Evolutionary conservation across 495 filamentous ascomycete genomes (phyloP), one percentile per base, ranked within the genome.

Genomic region (Podospora conica): DNA sequence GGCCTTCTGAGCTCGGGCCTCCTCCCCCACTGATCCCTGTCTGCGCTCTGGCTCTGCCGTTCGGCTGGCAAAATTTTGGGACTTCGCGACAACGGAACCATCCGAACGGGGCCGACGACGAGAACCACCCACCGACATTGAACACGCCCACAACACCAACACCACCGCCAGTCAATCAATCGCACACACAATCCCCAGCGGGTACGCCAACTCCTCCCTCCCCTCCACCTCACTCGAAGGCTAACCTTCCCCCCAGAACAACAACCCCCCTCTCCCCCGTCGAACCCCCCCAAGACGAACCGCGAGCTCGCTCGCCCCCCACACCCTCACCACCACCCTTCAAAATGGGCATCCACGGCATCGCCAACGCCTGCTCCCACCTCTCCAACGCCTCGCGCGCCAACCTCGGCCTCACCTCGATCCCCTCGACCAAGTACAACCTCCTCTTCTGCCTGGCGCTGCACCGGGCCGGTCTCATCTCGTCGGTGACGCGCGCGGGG

Each of bases 331-430:
- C 40, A 1, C 56, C 67, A 58, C n/a, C 64, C 48, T 0, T 24
- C 71, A 78, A 74, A 65, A 98, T 98, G 95, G 96, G 92, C 73
- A 88, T 98, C 80, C 82, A 86, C 73, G 86, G 87, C 77, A 85
- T 98, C 70, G 79, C 87, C 61, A 77, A 94, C 82, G 85, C 92
- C 71, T 96, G 91, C 80, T 91, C 92, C 60, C 95, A 98, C 83
- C 84, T 98, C 48, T 92, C 96, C 80, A 98, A 98, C 82, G 91
- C 90, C 71, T 88, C 90, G 58, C 88, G 88, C 74, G 93, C 91
- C 8, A 90, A 90, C 1, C 87, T 98, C 3, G 91, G 90, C 65
- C 83, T 96, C 3, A 97, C 96, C 53, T 95, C 92, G 8, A 83
- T 98, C 61, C 91, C 91, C 55, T 87, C 87, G 78, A 88, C 86